Percentiles rank a stretch among this genome's conserved stretches.
Conservation (phyloP, 257 asterid species). For the Misopates orontium region DNA sequence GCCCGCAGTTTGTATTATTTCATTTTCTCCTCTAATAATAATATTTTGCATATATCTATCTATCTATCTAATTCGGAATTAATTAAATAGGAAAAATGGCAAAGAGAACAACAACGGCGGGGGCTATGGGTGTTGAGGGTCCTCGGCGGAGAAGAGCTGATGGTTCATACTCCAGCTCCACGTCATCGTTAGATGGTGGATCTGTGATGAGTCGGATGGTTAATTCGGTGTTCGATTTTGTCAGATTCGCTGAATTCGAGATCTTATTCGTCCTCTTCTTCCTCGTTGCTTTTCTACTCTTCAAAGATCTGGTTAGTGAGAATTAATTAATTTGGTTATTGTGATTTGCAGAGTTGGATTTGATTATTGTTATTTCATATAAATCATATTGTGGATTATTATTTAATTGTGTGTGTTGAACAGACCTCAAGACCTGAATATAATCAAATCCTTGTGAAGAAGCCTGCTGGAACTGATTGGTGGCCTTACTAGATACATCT, state of each 20-base stretch:
- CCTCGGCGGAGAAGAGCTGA: constrained; percentile 40
- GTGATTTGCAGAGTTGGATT: no score
- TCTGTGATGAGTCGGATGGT: constrained; percentile 66
- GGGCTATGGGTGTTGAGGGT: constrained; percentile 42
- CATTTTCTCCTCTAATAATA: no score
- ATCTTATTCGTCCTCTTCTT: constrained; percentile 84
- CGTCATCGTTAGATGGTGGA: constrained; percentile 6
- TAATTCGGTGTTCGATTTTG: constrained; percentile 60
- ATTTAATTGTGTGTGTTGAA: neutral
- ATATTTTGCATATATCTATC: no score
- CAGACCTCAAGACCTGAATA: constrained; percentile 98
- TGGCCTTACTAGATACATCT: constrained; percentile 49
- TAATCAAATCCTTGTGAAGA: constrained; percentile 85
- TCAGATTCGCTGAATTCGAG: constrained; percentile 87
- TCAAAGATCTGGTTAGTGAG: constrained; percentile 80
- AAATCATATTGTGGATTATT: no score
- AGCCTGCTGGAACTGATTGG: constrained; percentile 86
- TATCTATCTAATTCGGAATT: no score
- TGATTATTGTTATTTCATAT: no score
- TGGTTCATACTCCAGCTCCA: neutral
- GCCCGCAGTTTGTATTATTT: no score
- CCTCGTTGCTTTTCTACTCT: constrained; percentile 63
- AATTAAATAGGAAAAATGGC: no score
- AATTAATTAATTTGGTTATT: no score
- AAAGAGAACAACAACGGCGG: constrained; percentile 29